Evolutionary conservation across 2,329 filamentous ascomycete species (phyloP).

Genomic region (Pseudogymnoascus sp.): DNA sequence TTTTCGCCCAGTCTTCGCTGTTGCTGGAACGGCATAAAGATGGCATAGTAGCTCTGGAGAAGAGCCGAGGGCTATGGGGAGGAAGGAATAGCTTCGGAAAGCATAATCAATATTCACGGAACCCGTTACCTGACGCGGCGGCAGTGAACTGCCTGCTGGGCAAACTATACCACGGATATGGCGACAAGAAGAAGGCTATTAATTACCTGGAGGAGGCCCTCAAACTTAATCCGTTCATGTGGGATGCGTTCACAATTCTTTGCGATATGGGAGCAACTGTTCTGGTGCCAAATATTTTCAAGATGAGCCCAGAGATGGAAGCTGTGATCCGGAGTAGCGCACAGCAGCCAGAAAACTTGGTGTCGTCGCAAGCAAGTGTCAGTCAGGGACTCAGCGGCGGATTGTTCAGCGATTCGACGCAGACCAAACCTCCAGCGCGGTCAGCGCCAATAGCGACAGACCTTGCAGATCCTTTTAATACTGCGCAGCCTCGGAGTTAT

Average conservation of each 20-base stretch:
- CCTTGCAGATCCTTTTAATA: conserved; percentile 27
- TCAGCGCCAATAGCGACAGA: conserved; percentile 22
- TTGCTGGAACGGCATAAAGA: conserved; percentile 70
- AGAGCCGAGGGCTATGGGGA: conserved; percentile 66
- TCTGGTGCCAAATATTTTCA: conserved; percentile 79
- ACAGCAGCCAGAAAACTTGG: conserved; percentile 8
- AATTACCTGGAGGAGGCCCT: conserved; percentile 81
- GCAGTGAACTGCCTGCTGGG: conserved; percentile 77
- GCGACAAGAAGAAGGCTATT: conserved; percentile 75
- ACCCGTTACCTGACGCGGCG: conserved; percentile 72
- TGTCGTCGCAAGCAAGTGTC: conserved; percentile 10
- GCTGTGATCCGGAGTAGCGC: conserved; percentile 33
- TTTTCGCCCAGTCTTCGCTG: conserved; percentile 85
- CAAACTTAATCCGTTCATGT: conserved; percentile 90
- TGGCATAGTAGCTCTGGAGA: conserved; percentile 76
- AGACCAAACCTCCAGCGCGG: conserved; percentile 20
- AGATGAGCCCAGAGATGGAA: conserved; percentile 56
- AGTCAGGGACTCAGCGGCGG: conserved; percentile 31
- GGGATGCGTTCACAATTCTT: conserved; percentile 87
- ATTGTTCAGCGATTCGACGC: conserved; percentile 18
- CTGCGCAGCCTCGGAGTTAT: conserved; percentile 21
- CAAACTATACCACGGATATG: conserved; percentile 74
- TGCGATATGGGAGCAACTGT: conserved; percentile 82
- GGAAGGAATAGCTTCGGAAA: conserved; percentile 70
- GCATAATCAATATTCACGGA: conserved; percentile 68